Conservation (phyloP, 495 filamentous ascomycete species). For the Parathielavia hyrcaniae region DNA sequence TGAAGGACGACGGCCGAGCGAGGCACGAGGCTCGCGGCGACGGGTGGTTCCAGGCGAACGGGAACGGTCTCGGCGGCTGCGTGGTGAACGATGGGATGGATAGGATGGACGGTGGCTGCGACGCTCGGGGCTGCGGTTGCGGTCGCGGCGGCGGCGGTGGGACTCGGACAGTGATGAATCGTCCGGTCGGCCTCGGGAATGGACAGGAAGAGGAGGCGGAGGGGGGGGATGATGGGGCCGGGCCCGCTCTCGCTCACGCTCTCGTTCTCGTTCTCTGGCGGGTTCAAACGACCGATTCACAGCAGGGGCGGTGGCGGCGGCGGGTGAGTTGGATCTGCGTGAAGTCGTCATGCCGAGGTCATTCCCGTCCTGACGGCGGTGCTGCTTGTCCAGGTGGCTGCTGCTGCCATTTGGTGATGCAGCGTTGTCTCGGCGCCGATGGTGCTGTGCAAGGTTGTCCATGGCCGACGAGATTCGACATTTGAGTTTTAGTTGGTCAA, state of each 20-base stretch:
- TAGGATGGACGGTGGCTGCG: constrained; percentile 25
- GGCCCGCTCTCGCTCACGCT: constrained; percentile 16
- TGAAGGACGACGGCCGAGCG: constrained; percentile 24
- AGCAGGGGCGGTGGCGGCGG: constrained; percentile 27
- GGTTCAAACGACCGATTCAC: constrained; percentile 27
- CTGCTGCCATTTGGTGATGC: constrained; percentile 35
- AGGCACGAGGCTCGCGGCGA: constrained; percentile 31
- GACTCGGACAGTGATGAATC: constrained; percentile 16
- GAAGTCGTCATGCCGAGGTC: constrained; percentile 38
- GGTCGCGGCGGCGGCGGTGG: constrained; percentile 22
- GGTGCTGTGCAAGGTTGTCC: constrained; percentile 28
- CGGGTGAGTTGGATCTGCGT: constrained; percentile 31
- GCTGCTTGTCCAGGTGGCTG: constrained; percentile 24
- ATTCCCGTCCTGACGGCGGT: constrained; percentile 28
- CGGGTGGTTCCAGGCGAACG: constrained; percentile 26
- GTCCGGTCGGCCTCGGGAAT: constrained; percentile 11
- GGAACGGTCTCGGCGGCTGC: constrained; percentile 28
- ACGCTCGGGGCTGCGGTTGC: constrained; percentile 34
- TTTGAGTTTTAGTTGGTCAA: constrained; percentile 37
- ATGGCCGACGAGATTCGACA: constrained; percentile 32
- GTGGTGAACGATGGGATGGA: constrained; percentile 27
- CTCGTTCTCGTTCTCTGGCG: constrained; percentile 24
- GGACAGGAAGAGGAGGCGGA: constrained; percentile 12
- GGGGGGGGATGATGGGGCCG: constrained; percentile 12
- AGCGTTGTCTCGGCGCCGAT: constrained; percentile 29